Evolutionary conservation across 73 alveolate species (phyloP).

Genomic region (Symbiodinium natans): DNA sequence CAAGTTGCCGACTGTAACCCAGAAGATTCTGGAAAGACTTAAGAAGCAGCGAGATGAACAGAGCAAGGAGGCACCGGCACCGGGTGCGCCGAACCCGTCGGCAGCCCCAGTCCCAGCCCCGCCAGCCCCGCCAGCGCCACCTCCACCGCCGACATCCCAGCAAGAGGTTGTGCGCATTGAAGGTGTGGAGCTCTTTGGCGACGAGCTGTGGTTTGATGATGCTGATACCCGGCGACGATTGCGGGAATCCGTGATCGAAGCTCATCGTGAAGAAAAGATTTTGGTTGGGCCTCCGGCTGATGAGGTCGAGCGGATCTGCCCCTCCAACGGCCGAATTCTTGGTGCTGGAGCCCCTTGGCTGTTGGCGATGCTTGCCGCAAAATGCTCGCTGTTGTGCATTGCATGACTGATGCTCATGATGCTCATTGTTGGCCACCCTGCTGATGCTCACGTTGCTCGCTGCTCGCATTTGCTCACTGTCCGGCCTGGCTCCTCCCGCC

Average conservation of each 20-base stretch:
- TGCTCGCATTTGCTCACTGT: too few species aligned
- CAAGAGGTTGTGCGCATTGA: neutral
- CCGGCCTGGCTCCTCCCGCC: too few species aligned
- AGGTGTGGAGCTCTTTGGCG: constrained; percentile 82
- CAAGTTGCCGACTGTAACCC: constrained; percentile 53
- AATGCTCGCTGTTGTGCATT: too few species aligned
- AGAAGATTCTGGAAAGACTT: constrained; percentile 56
- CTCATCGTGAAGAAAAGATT: constrained; percentile 68
- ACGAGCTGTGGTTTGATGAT: constrained; percentile 79
- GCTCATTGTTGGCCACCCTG: too few species aligned
- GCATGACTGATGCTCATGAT: too few species aligned
- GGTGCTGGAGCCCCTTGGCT: constrained; percentile 71
- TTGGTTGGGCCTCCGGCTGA: constrained; percentile 82
- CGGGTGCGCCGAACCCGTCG: neutral
- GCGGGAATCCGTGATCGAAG: constrained; percentile 79
- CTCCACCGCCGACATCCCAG: neutral
- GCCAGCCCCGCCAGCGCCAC: constrained; percentile 56
- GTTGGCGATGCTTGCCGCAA: too few species aligned
- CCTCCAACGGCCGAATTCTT: constrained; percentile 54
- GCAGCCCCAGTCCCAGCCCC: neutral
- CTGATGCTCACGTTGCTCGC: too few species aligned
- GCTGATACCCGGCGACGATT: constrained; percentile 16
- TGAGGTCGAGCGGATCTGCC: constrained; percentile 86
- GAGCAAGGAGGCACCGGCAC: neutral
- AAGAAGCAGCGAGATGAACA: constrained; percentile 30